Evolutionary conservation across 306 rosid genomes (phyloP).

Genomic region (Canavalia ensiformis): DNA sequence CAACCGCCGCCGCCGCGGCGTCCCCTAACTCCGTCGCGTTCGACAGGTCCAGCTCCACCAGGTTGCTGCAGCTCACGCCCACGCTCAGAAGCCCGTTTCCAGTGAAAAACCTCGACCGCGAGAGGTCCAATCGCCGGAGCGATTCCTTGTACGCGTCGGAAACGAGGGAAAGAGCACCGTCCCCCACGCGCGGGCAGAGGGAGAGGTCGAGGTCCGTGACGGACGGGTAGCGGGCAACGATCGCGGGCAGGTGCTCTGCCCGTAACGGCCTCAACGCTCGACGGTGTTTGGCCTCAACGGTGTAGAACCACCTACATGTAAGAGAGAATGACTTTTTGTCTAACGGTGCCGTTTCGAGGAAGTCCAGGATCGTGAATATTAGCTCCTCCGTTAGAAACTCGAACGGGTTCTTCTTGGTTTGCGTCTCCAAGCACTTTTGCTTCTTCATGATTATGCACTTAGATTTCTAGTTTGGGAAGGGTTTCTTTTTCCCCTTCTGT

Average conservation of each 20-base stretch:
- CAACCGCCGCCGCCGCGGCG: constrained; percentile 69
- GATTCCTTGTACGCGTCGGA: constrained; percentile 56
- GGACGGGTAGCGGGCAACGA: constrained; percentile 62
- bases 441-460: constrained; percentile 51
- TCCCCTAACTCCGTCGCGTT: constrained; percentile 84
- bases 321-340: constrained; percentile 77
- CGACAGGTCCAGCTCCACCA: constrained; percentile 82
- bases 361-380: constrained; percentile 72
- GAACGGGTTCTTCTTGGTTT: constrained; percentile 55
- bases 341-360: constrained; percentile 54
- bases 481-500: too few species aligned
- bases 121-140: constrained; percentile 74
- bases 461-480: too few species aligned
- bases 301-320: constrained; percentile 41
- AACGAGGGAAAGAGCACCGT: constrained; percentile 51
- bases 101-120: constrained; percentile 73
- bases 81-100: constrained; percentile 64
- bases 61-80: constrained; percentile 55
- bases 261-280: constrained; percentile 71
- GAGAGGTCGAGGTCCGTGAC: constrained; percentile 68
- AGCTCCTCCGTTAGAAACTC: constrained; percentile 80
- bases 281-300: constrained; percentile 80
- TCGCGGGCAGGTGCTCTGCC: constrained; percentile 62
- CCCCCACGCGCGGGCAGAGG: constrained; percentile 72
- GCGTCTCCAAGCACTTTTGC: constrained; percentile 40